These are phyloP conservation scores for Ulmus americana DNA, from an alignment of 331 rosid species.

Conservation along the genomic window DNA sequence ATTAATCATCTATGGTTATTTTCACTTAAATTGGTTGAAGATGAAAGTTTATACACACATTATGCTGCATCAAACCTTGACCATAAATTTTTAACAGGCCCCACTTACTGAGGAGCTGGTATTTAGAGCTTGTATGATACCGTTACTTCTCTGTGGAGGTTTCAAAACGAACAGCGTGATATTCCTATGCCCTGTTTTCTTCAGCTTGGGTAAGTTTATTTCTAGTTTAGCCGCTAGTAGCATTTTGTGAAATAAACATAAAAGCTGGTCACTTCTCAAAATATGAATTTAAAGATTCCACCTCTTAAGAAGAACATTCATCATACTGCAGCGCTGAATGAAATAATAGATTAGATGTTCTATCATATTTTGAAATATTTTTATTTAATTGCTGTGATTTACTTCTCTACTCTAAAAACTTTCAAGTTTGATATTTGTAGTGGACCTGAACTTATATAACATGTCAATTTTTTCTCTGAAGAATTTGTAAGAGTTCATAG, in stretches of 20 bases:
- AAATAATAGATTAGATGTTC: not conserved
- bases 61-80: slow-evolving; percentile 9
- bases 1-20: not conserved
- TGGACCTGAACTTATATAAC: not conserved
- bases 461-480: not conserved
- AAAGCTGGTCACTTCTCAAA: not conserved
- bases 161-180: slow-evolving; percentile 45
- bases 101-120: slow-evolving; percentile 93
- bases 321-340: not conserved
- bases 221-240: not conserved
- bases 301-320: not conserved
- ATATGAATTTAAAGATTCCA: not conserved
- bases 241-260: not conserved
- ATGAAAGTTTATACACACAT: not conserved
- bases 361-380: not conserved
- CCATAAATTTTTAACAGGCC: slow-evolving; percentile 54
- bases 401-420: not conserved
- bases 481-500: not conserved
- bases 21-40: not conserved
- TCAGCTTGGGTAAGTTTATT: slow-evolving; percentile 75
- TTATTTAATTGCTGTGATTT: not conserved
- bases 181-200: slow-evolving; percentile 76
- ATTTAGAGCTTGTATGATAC: slow-evolving; percentile 93
- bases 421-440: not conserved
- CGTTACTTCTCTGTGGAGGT: slow-evolving; percentile 90